phyloP scores from a whole-genome alignment of 257 asterid species.

The Solanum lycopersicoides region DNA sequence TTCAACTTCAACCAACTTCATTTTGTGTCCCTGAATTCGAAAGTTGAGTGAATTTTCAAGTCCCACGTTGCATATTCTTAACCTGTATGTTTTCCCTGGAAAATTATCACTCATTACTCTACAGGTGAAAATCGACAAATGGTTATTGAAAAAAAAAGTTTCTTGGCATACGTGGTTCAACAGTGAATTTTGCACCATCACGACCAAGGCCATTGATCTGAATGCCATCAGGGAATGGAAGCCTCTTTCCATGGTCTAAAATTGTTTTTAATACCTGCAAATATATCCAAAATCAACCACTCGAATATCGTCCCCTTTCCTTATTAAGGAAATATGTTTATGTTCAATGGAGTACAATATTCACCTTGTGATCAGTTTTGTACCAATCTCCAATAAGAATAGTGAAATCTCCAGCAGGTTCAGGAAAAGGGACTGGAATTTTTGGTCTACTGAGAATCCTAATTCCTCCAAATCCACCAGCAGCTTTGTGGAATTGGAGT shows the following conservation, averaged over 20 bases:
- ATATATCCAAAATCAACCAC: not conserved
- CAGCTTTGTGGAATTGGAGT: conserved; percentile 57
- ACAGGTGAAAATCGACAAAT: not conserved
- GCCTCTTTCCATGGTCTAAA: conserved; percentile 40
- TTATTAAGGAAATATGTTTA: not conserved
- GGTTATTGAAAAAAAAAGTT: not conserved
- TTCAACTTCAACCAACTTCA: conserved; percentile 67
- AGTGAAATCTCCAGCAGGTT: conserved; percentile 45
- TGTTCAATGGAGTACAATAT: not conserved
- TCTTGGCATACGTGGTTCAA: conserved; percentile 24
- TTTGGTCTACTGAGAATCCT: conserved; percentile 49
- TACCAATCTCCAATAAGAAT: conserved; percentile 67
- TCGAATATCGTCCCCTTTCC: not conserved
- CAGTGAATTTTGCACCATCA: conserved; percentile 24
- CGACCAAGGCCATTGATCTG: conserved; percentile 52
- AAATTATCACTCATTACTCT: not conserved
- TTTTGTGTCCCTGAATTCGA: conserved; percentile 48
- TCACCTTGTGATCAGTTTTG: conserved; percentile 43
- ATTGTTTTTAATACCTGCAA: conserved; percentile 27
- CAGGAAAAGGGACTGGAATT: conserved; percentile 59
- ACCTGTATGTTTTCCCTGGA: conserved; percentile 63
- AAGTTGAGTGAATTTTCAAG: conserved; percentile 37
- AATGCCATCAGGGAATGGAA: conserved; percentile 33
- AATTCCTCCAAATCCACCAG: conserved; percentile 66
- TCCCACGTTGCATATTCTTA: conserved; percentile 66